These are phyloP conservation scores for Puccinia hordei DNA, from an alignment of 1,284 basidiomycete species.

Conservation along the genomic window DNA sequence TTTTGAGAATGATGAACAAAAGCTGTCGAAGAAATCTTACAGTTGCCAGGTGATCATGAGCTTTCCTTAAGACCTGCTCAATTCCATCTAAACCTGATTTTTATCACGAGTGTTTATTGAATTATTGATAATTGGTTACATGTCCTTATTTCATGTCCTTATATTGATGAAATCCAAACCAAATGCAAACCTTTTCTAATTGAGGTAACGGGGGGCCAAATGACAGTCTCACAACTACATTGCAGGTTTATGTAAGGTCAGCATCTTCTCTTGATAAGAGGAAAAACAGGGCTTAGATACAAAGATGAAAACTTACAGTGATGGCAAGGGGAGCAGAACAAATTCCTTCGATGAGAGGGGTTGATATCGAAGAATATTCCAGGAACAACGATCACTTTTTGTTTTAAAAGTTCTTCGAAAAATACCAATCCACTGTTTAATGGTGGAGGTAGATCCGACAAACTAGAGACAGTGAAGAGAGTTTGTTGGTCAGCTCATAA, in stretches of 20 bases:
- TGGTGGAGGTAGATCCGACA: slow-evolving; percentile 74
- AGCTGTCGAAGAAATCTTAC: slow-evolving; percentile 21
- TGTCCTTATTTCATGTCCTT: too few species aligned
- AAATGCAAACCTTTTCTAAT: slow-evolving; percentile 70
- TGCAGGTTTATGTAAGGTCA: background rate
- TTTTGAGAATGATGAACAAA: background rate
- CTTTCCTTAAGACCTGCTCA: slow-evolving; percentile 72
- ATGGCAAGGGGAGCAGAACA: slow-evolving; percentile 88
- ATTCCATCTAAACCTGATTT: slow-evolving; percentile 77
- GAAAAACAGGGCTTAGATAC: slow-evolving; percentile 60
- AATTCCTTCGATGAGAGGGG: slow-evolving; percentile 71
- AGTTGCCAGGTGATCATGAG: slow-evolving; percentile 63
- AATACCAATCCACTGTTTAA: slow-evolving; percentile 87
- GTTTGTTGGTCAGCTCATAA: slow-evolving; percentile 29
- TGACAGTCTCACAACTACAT: slow-evolving; percentile 59
- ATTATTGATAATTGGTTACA: background rate
- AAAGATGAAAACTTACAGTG: slow-evolving; percentile 67
- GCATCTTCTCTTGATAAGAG: background rate
- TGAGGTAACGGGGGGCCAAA: slow-evolving; percentile 83
- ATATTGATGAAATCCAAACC: background rate
- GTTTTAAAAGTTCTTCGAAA: slow-evolving; percentile 90
- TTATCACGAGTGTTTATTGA: background rate
- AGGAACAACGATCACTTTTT: slow-evolving; percentile 83
- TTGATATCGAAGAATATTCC: slow-evolving; percentile 83
- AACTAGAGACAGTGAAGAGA: slow-evolving; percentile 70